A percentile compares a stretch with the other conserved stretches of the same genome.
Conservation (phyloP, 495 filamentous ascomycete genomes). For the Penicillium manginii region DNA sequence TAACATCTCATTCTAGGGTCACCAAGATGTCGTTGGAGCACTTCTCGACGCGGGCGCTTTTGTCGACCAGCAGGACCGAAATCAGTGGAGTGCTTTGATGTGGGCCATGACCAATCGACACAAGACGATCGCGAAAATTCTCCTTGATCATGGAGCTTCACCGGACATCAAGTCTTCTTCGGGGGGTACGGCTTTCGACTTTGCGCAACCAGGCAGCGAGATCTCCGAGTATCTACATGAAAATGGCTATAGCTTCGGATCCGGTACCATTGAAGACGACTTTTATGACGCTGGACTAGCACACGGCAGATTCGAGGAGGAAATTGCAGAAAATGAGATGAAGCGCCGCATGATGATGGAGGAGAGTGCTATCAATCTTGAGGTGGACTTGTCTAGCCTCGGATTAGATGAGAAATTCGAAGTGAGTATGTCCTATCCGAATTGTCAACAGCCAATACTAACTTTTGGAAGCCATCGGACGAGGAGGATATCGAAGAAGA, state of each 20-base stretch:
- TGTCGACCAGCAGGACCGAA: constrained; percentile 91
- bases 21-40: constrained; percentile 84
- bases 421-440: constrained; percentile 51
- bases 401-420: constrained; percentile 96
- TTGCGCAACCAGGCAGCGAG: constrained; percentile 91
- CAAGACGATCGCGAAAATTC: constrained; percentile 87
- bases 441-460: neutral
- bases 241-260: constrained; percentile 89
- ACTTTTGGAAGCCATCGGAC: constrained; percentile 63
- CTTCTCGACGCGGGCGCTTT: constrained; percentile 87
- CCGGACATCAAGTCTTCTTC: constrained; percentile 91
- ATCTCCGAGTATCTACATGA: constrained; percentile 93
- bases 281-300: constrained; percentile 94
- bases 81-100: constrained; percentile 98
- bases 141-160: constrained; percentile 94
- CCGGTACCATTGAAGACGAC: constrained; percentile 85
- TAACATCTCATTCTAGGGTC: constrained; percentile 61
- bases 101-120: constrained; percentile 99
- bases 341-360: constrained; percentile 99
- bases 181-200: constrained; percentile 95
- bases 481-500: constrained; percentile 79
- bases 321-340: constrained; percentile 96
- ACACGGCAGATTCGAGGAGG: constrained; percentile 94
- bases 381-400: constrained; percentile 94
- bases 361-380: constrained; percentile 96